A percentile compares a stretch with the other conserved stretches of the same genome.
Conservation (phyloP, 768 basidiomycete genomes). For the Epithele typhae region DNA sequence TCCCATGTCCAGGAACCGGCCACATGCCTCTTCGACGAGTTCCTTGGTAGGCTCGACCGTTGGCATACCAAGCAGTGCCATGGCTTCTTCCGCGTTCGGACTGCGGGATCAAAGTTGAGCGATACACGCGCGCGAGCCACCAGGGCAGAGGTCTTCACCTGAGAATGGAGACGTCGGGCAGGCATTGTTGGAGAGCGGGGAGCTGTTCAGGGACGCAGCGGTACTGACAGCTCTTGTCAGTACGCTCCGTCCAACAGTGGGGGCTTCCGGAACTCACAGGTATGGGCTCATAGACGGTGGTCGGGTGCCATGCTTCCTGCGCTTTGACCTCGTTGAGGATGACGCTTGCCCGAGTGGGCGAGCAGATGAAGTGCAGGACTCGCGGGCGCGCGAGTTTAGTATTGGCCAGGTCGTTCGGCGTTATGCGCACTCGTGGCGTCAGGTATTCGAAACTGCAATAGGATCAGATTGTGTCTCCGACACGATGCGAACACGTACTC, state of each 20-base stretch:
- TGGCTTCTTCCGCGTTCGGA: conserved; percentile 85
- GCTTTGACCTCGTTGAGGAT: conserved; percentile 62
- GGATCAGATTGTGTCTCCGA: neutral
- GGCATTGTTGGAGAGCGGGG: conserved; percentile 53
- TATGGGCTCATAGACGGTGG: conserved; percentile 80
- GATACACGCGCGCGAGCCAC: neutral
- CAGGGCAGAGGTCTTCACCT: conserved; percentile 41
- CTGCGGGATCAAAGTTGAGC: conserved; percentile 30
- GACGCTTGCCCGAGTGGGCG: conserved; percentile 61
- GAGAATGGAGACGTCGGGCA: conserved; percentile 60
- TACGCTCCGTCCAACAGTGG: neutral
- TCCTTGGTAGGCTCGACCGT: conserved; percentile 42
- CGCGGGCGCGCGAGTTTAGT: conserved; percentile 48
- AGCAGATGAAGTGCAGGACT: conserved; percentile 81
- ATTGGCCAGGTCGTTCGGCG: conserved; percentile 59
- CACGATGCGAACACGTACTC: conserved; percentile 39
- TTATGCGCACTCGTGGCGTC: conserved; percentile 65
- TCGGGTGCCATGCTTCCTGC: conserved; percentile 57
- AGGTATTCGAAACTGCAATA: conserved; percentile 70
- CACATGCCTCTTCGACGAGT: conserved; percentile 64
- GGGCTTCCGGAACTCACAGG: conserved; percentile 47
- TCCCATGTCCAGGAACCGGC: conserved; percentile 55
- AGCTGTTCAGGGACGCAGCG: conserved; percentile 79
- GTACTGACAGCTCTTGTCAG: conserved; percentile 41
- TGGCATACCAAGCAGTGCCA: conserved; percentile 55